Base-by-base conservation (phyloP, 306 rosid genomes). In the Elaeagnus macrophylla region DNA sequence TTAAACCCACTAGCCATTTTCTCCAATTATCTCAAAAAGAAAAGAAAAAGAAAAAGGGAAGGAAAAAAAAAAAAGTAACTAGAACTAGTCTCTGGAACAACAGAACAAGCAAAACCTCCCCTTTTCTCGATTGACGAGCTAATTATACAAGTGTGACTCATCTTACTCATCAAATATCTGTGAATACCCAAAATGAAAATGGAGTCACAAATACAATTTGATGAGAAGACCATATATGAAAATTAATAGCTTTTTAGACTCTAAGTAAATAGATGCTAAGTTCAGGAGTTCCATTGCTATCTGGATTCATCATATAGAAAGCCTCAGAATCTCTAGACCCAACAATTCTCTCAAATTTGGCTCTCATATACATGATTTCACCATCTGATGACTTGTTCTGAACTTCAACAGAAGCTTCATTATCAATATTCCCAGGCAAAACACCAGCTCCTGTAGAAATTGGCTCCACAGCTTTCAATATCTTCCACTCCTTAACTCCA, bases 251-350 rank as follows among this genome's bases (percentile, higher is more conserved):
- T 62, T 37, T 66, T 73, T 83, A 91, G 67, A 93, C 89, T 81
- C 99, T 89, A 44, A 93, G 95, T 85, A 93, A 70, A 60, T 93
- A 93, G 69, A 93, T 59, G 59, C 99, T 93, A 48, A 93, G 99
- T 49, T 93, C 99, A 58, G 99, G 96, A 58, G 96, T 89, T 16
- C 99, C 99, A 69, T 93, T 93, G 68, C 87, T 87, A 55, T 93
- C 96, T 14, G 99, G 99, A 61, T 93, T 93, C 96, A 93, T 93
- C 99, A 93, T 93, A 59, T 93, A 93, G 78, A 93, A 93, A 61
- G 96, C 99, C 54, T 93, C 99, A 56, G 99, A 93, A 59, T 93
- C 99, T 74, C 94, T 82, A 6, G 99, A 93, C 59, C 99, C 99
- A 40, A 93, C 95, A 64, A 93, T 79, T 64, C 99, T 82, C 86